These are phyloP conservation scores for Chenopodium berlandieri DNA, from an alignment of 148 eudicot species.

Conservation along the genomic window DNA sequence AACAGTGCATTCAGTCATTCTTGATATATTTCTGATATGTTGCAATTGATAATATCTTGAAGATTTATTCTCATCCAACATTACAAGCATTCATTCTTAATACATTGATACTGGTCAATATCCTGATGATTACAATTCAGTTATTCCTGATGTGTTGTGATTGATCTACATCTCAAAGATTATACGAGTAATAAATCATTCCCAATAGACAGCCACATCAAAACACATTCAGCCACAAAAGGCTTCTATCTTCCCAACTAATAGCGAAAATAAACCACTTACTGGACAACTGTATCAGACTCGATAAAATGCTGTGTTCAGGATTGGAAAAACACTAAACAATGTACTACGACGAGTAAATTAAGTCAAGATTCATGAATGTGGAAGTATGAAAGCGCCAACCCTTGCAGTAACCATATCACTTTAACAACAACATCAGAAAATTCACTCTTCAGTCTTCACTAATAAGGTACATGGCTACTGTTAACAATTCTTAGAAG, in stretches of 20 bases:
- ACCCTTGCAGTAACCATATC: not conserved
- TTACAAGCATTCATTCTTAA: too few species aligned
- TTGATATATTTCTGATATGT: too few species aligned
- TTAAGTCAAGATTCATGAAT: not conserved
- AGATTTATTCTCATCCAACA: too few species aligned
- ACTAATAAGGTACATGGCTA: not conserved
- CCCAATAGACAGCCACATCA: too few species aligned
- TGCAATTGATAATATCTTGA: too few species aligned
- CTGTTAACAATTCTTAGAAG: slow-evolving; percentile 7
- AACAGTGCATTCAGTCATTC: too few species aligned
- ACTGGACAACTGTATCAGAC: not conserved
- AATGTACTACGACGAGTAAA: not conserved
- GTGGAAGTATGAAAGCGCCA: not conserved
- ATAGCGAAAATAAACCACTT: too few species aligned
- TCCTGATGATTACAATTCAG: too few species aligned
- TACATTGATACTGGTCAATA: too few species aligned
- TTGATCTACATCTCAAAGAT: not conserved
- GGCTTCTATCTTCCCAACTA: too few species aligned
- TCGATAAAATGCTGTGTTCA: not conserved
- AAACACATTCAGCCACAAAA: too few species aligned
- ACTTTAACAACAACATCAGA: not conserved
- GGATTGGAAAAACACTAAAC: not conserved
- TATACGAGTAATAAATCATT: too few species aligned
- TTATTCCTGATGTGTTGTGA: not conserved
- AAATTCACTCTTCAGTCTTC: slow-evolving; percentile 9